phyloP scores from a whole-genome alignment of 805 yeast species.

The Teunomyces atbi region DNA sequence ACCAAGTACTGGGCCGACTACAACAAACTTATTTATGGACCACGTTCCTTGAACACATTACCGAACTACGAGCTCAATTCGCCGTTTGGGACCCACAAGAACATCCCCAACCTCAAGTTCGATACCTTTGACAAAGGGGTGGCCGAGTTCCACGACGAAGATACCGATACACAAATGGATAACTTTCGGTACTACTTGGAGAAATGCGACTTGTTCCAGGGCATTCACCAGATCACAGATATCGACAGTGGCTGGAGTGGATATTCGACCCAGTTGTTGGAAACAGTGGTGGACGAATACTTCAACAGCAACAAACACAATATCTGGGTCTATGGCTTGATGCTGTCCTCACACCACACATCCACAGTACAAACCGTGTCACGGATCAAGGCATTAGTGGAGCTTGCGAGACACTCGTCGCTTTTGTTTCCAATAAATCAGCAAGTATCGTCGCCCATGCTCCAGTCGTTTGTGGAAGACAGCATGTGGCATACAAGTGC shows the following conservation, averaged over 20 bases:
- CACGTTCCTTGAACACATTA: conserved; percentile 54
- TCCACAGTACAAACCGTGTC: conserved; percentile 23
- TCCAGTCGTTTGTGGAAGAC: conserved; percentile 11
- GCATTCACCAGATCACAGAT: conserved; percentile 69
- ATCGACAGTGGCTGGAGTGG: conserved; percentile 87
- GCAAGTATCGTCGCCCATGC: neutral
- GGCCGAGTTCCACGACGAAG: conserved; percentile 51
- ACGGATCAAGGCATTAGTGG: conserved; percentile 46
- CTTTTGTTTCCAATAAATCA: conserved; percentile 54
- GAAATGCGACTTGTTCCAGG: conserved; percentile 69
- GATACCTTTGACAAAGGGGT: conserved; percentile 53
- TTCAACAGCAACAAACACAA: conserved; percentile 40
- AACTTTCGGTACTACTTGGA: conserved; percentile 67
- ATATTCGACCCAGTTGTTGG: conserved; percentile 50
- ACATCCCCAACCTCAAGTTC: conserved; percentile 41
- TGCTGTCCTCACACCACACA: conserved; percentile 37
- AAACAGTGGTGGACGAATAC: conserved; percentile 67
- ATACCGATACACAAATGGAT: conserved; percentile 38
- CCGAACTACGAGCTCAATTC: conserved; percentile 22
- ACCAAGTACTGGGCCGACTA: conserved; percentile 81
- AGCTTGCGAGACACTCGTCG: conserved; percentile 47
- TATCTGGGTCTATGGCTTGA: conserved; percentile 34
- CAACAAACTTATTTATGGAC: conserved; percentile 62
- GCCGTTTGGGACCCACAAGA: conserved; percentile 21
- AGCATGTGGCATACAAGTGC: conserved; percentile 45